Evolutionary conservation across 495 filamentous ascomycete genomes (phyloP).

Genomic region (Podospora sp.): DNA sequence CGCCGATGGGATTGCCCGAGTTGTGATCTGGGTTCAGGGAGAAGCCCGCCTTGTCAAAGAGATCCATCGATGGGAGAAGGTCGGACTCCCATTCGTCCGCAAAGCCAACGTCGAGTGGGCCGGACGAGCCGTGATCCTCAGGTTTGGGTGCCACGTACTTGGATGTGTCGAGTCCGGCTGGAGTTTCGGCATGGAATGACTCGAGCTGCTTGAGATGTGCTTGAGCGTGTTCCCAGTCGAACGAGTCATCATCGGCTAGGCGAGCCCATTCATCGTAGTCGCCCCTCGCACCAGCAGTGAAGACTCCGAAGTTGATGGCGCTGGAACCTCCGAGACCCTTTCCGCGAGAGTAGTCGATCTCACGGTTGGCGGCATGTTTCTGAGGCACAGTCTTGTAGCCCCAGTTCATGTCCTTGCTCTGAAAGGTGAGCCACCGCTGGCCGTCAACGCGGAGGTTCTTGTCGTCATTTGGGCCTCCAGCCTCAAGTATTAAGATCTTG

Average conservation of each 20-base stretch:
- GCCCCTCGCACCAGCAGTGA: constrained; percentile 56
- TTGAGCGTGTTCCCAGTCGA: constrained; percentile 53
- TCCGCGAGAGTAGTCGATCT: constrained; percentile 61
- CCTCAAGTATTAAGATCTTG: constrained; percentile 60
- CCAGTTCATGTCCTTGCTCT: constrained; percentile 55
- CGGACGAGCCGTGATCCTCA: constrained; percentile 53
- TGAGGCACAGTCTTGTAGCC: constrained; percentile 64
- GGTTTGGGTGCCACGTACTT: constrained; percentile 37
- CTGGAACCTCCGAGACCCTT: constrained; percentile 62
- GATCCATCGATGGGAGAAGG: constrained; percentile 38
- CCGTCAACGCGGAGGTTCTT: constrained; percentile 49
- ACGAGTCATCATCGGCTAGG: constrained; percentile 47
- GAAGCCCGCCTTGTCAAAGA: constrained; percentile 51
- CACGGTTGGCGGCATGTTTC: constrained; percentile 49
- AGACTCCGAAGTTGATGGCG: constrained; percentile 67
- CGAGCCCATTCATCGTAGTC: constrained; percentile 63
- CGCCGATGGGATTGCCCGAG: constrained; percentile 62
- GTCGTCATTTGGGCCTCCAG: constrained; percentile 55
- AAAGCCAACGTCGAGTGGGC: constrained; percentile 52
- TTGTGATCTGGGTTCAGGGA: constrained; percentile 60
- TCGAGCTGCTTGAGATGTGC: constrained; percentile 56
- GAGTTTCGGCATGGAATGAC: constrained; percentile 50
- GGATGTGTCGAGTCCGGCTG: constrained; percentile 36
- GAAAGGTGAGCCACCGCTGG: constrained; percentile 56
- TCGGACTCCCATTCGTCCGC: constrained; percentile 54